Evolutionary conservation across 768 basidiomycete species (phyloP), one percentile per base, ranked within the genome.

Genomic region (Lepiota venenata): DNA sequence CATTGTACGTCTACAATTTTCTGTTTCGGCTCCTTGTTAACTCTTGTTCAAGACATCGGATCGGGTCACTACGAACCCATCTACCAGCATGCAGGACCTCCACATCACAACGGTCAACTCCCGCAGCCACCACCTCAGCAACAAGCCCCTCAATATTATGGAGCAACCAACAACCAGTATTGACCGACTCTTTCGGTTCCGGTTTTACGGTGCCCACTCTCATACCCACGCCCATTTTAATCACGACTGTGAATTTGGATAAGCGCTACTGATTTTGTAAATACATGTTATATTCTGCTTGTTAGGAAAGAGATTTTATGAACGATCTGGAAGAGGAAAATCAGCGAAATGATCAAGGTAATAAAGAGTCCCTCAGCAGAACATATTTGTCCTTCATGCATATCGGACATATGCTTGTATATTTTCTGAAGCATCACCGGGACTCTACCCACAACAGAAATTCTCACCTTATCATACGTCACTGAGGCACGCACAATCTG

Each of bases 341-440:
- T 25, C 3, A 25, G 2, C n/a, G 18, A 12, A 18, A 10, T 10
- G 14, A 16, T 21, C n/a, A 40, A 10, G 39, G 21, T 3, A 42
- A 35, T 47, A 27, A n/a, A n/a, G 43, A 55, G 55, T 56, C 63
- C 71, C 78, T 83, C 82, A 84, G 81, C 64, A 62, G 66, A 70
- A 72, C 58, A 68, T 72, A 70, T 16, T 52, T 65, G 69, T 84
- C 83, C 83, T 71, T 78, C 81, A 85, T 76, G 57, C 66, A 69
- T 51, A 62, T 85, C 81, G 81, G 84, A 85, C 83, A 85, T 85
- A 86, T 86, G 84, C 84, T 86, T 86, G 84, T 85, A 73, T 71
- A 66, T 52, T 66, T 64, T 69, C 47, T 58, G 66, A 62, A 70
- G 70, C 81, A 85, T 85, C 84, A 69, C 73, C 20, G 76, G 73